A percentile compares a stretch with the other conserved stretches of the same genome.
Conservation (phyloP, 768 basidiomycete genomes). For the Lactifluus pinguis region DNA sequence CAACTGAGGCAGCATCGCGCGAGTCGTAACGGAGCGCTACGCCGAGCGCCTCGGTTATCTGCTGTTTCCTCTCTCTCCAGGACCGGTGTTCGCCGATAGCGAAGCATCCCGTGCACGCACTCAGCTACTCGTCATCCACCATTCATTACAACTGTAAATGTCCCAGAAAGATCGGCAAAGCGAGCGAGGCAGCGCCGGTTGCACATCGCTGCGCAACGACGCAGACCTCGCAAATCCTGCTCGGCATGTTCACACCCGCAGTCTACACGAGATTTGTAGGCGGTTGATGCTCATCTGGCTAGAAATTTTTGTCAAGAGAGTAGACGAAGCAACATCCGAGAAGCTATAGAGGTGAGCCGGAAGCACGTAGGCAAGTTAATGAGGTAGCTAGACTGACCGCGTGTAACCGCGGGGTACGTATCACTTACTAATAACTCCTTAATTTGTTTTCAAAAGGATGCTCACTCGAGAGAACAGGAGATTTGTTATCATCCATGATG, state of each 20-base stretch:
- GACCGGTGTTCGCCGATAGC: slow-evolving; percentile 9
- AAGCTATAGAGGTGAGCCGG: background rate
- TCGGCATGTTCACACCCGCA: slow-evolving; percentile 10
- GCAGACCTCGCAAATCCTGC: slow-evolving; percentile 8
- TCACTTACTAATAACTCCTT: background rate
- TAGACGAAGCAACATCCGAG: background rate
- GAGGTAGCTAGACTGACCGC: slow-evolving; percentile 20
- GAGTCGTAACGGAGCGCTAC: slow-evolving; percentile 34
- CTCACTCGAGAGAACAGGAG: no score
- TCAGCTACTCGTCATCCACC: slow-evolving; percentile 22
- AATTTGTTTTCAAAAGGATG: no score
- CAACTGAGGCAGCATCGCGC: slow-evolving; percentile 35
- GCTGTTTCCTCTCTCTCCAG: slow-evolving; percentile 27
- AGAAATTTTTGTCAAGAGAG: slow-evolving; percentile 17
- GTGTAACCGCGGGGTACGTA: slow-evolving; percentile 14
- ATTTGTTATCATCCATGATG: no score
- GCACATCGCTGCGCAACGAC: slow-evolving; percentile 16
- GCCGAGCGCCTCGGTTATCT: slow-evolving; percentile 35
- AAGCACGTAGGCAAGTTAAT: slow-evolving; percentile 13
- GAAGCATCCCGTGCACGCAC: background rate
- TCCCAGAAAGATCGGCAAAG: slow-evolving; percentile 3
- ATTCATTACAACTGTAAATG: slow-evolving; percentile 21
- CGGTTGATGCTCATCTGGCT: slow-evolving; percentile 14
- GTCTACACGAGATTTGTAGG: slow-evolving; percentile 20
- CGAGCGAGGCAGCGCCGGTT: slow-evolving; percentile 10